Percentiles rank a stretch among this genome's conserved stretches.
These are phyloP conservation scores for Rhodotorula sphaerocarpa DNA, from an alignment of 768 basidiomycete species.

Conservation along the genomic window DNA sequence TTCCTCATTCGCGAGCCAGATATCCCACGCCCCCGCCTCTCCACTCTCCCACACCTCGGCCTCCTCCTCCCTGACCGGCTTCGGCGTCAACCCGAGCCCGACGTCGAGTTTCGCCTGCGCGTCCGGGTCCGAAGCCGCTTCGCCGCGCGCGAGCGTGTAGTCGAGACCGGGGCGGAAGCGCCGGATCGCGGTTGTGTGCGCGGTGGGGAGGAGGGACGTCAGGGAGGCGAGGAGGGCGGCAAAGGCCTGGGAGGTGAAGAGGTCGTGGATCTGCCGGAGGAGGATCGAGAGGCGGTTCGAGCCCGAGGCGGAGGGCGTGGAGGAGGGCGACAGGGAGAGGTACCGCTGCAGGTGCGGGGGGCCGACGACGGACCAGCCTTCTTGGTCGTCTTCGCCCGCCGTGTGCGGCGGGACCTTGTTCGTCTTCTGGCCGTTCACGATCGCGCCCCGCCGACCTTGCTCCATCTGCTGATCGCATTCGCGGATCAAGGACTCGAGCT, in stretches of 20 bases:
- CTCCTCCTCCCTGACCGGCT: conserved; percentile 45
- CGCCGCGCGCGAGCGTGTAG: conserved; percentile 85
- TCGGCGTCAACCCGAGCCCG: conserved; percentile 61
- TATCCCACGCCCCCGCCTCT: conserved; percentile 93
- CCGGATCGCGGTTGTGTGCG: conserved; percentile 50
- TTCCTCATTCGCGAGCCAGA: conserved; percentile 90
- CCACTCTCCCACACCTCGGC: conserved; percentile 58
- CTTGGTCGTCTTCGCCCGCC: conserved; percentile 51
- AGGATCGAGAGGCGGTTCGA: conserved; percentile 20
- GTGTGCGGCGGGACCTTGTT: conserved; percentile 56
- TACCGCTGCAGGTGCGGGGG: conserved; percentile 95
- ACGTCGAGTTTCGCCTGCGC: conserved; percentile 75
- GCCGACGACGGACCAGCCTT: conserved; percentile 64
- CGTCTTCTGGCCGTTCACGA: conserved; percentile 47
- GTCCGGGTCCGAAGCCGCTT: conserved; percentile 47
- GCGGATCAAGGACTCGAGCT: conserved; percentile 59
- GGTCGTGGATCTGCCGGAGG: conserved; percentile 7
- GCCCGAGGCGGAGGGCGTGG: background rate
- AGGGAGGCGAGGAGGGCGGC: conserved; percentile 26
- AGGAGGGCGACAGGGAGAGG: conserved; percentile 52
- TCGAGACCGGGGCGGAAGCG: conserved; percentile 87
- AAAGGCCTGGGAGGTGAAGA: conserved; percentile 36
- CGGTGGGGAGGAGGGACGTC: conserved; percentile 24
- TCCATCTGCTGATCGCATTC: conserved; percentile 54
- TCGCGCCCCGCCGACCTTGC: conserved; percentile 34